Evolutionary conservation across 1,284 basidiomycete species (phyloP).

Genomic region (Fomitopsis pinicola): DNA sequence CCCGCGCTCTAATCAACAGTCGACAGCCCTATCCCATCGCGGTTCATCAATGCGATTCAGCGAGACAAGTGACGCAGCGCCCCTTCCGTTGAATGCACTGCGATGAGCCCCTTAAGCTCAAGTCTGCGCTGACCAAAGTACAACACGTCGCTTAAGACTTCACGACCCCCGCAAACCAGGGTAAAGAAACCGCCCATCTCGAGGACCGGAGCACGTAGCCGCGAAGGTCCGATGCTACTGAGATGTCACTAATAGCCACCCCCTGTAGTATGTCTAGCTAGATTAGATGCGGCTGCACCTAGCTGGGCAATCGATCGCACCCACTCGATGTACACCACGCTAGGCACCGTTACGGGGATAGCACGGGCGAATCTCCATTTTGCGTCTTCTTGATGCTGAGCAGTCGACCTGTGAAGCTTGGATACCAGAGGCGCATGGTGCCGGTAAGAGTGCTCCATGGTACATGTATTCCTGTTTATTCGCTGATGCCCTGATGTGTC

Average conservation of each 20-base stretch:
- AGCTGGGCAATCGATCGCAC: background rate
- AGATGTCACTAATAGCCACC: no score
- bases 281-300: background rate
- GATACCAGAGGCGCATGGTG: no score
- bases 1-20: no score
- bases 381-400: background rate
- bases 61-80: no score
- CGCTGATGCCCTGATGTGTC: background rate
- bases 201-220: background rate
- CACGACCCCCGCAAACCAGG: no score
- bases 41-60: no score
- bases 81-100: no score
- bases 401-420: background rate
- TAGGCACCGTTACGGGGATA: background rate
- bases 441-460: background rate
- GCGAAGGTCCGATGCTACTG: background rate
- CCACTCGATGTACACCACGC: background rate
- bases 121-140: no score
- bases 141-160: no score
- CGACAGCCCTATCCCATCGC: no score
- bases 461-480: background rate
- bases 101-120: no score
- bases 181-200: no score
- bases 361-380: background rate
- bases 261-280: background rate